phyloP scores from a whole-genome alignment of 208 protist genomes.

The Leishmania tropica region DNA sequence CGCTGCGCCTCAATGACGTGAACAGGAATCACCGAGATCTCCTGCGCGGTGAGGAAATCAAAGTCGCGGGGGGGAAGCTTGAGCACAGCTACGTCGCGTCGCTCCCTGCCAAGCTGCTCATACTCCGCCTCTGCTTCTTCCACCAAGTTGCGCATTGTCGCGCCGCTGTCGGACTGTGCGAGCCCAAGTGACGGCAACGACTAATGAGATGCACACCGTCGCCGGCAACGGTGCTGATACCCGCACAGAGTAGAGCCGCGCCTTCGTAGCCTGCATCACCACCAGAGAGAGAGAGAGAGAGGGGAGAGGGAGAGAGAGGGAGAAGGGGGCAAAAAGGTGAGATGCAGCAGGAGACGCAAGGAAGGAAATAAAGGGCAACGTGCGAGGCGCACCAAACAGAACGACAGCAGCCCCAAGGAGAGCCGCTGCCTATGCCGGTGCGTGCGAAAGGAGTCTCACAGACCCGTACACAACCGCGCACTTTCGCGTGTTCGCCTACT shows the following conservation, averaged over 20 bases:
- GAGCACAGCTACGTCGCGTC: neutral
- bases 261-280: neutral
- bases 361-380: neutral
- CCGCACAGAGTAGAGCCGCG: neutral
- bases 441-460: neutral
- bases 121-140: conserved; percentile 38
- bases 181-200: neutral
- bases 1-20: conserved; percentile 44
- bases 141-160: conserved; percentile 9
- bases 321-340: neutral
- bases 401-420: neutral
- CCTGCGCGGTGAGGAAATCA: conserved; percentile 53
- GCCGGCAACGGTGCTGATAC: neutral
- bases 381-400: neutral
- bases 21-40: conserved; percentile 31
- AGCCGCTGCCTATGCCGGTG: neutral
- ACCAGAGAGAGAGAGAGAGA: neutral
- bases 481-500: neutral
- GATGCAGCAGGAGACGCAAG: neutral
- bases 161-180: neutral
- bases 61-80: conserved; percentile 31
- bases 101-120: neutral
- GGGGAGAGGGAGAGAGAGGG: neutral
- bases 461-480: neutral
- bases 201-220: neutral